A percentile compares a stretch with the other conserved stretches of the same genome.
These are phyloP conservation scores for Selaginella moellendorffii DNA, from an alignment of 75 land plant genomes.

Conservation along the genomic window DNA sequence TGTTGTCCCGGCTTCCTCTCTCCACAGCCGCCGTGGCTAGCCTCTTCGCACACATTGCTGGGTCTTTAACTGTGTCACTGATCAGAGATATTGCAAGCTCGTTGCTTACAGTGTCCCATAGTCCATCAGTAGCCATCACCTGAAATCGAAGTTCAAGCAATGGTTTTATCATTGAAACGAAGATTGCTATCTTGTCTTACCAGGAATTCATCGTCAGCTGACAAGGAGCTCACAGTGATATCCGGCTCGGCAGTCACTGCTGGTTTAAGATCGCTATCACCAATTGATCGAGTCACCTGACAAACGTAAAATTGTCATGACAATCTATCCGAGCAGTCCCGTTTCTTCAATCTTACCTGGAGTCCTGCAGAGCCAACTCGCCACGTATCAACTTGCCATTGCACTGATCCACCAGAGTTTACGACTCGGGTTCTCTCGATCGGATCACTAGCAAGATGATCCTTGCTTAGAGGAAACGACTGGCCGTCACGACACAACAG, in stretches of 20 bases:
- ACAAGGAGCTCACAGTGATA: conserved; percentile 42
- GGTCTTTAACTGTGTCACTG: conserved; percentile 82
- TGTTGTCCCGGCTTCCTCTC: conserved; percentile 86
- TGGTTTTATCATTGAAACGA: too few relatives aligned
- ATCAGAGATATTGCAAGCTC: conserved; percentile 56
- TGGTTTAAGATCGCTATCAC: conserved; percentile 94
- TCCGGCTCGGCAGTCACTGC: conserved; percentile 89
- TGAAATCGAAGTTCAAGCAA: conserved; percentile 18
- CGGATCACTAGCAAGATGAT: conserved; percentile 79
- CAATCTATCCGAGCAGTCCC: too few relatives aligned
- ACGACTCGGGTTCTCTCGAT: conserved; percentile 69
- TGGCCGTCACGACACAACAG: conserved; percentile 60
- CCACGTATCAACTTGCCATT: conserved; percentile 94
- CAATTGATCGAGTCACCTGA: conserved; percentile 95
- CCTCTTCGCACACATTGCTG: conserved; percentile 87
- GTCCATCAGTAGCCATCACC: conserved; percentile 95
- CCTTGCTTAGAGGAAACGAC: conserved; percentile 67
- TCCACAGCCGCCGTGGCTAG: conserved; percentile 85
- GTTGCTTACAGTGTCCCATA: conserved; percentile 78
- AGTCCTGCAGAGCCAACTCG: conserved; percentile 94
- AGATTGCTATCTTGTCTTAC: conserved; percentile 22
- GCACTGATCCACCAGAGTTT: conserved; percentile 49
- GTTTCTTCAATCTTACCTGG: conserved; percentile 47
- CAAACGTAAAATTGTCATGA: too few relatives aligned
- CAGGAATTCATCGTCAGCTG: conserved; percentile 69